Conservation (phyloP, 257 asterid genomes). For the Plantago ovata region DNA sequence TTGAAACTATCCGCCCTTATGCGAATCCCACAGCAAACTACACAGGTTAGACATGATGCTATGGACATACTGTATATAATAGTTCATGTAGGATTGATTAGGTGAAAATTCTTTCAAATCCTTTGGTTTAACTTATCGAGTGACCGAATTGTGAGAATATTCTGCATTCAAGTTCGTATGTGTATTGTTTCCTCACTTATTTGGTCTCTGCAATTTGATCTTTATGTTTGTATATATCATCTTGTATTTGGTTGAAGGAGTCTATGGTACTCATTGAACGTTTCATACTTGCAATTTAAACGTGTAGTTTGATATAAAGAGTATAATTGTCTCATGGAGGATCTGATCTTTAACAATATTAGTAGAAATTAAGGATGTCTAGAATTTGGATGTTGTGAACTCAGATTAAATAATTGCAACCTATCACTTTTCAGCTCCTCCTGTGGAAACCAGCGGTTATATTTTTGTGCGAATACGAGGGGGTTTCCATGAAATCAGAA, state of each 20-base stretch:
- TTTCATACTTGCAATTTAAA: slow-evolving; percentile 5
- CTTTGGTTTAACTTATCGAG: slow-evolving; percentile 2
- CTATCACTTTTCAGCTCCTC: slow-evolving; percentile 57
- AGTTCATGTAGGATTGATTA: slow-evolving; percentile 7
- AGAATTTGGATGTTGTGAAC: not conserved
- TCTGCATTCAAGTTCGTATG: not conserved
- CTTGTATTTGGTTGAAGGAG: not conserved
- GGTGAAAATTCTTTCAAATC: slow-evolving; percentile 5
- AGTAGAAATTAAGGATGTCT: not conserved
- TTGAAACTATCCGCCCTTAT: slow-evolving; percentile 69
- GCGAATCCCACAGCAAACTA: slow-evolving; percentile 79
- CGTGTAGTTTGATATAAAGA: not conserved
- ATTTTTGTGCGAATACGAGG: slow-evolving; percentile 87
- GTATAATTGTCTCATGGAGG: not conserved
- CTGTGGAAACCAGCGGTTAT: slow-evolving; percentile 49
- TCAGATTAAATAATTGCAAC: slow-evolving; percentile 17
- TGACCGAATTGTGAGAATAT: not conserved
- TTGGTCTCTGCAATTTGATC: not conserved
- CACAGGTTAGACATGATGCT: slow-evolving; percentile 68
- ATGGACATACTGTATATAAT: slow-evolving; percentile 13
- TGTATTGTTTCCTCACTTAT: too few relatives aligned
- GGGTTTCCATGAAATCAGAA: slow-evolving; percentile 94
- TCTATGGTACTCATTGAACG: slow-evolving; percentile 8
- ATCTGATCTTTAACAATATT: not conserved
- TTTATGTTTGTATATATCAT: not conserved